phyloP scores from a whole-genome alignment of 2,329 filamentous ascomycete genomes.

The Colletotrichum tabaci region DNA sequence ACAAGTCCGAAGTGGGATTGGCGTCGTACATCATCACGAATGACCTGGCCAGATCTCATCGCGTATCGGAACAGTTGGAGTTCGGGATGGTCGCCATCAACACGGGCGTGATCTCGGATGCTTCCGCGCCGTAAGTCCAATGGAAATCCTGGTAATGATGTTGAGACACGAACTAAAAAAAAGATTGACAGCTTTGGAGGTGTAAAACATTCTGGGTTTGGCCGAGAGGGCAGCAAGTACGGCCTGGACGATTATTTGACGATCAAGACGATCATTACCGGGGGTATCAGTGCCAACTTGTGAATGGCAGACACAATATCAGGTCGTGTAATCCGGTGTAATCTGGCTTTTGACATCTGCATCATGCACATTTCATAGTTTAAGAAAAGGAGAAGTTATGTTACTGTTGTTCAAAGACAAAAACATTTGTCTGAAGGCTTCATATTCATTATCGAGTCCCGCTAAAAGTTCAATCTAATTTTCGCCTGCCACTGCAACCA shows the following conservation, averaged over 20 bases:
- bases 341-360: background rate
- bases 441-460: background rate
- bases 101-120: constrained; percentile 59
- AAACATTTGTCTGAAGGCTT: background rate
- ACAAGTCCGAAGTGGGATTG: constrained; percentile 78
- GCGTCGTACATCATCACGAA: constrained; percentile 80
- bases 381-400: too few species aligned
- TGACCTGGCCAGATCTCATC: constrained; percentile 56
- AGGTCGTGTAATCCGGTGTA: too few species aligned
- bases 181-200: constrained; percentile 39
- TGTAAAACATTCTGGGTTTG: constrained; percentile 42
- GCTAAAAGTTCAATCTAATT: constrained; percentile 18
- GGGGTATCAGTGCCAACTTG: constrained; percentile 43
- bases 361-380: background rate
- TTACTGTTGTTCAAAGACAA: background rate
- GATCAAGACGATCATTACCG: constrained; percentile 68
- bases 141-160: too few species aligned
- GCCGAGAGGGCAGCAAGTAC: constrained; percentile 43
- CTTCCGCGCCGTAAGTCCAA: constrained; percentile 49
- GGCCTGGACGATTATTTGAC: constrained; percentile 66
- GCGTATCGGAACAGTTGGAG: constrained; percentile 67
- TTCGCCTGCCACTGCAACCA: background rate
- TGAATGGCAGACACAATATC: background rate
- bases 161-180: background rate
- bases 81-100: constrained; percentile 79